Percentiles rank a stretch among this genome's conserved stretches.
Evolutionary conservation across 2,329 filamentous ascomycete species (phyloP).

Genomic region (Curvularia lunata): DNA sequence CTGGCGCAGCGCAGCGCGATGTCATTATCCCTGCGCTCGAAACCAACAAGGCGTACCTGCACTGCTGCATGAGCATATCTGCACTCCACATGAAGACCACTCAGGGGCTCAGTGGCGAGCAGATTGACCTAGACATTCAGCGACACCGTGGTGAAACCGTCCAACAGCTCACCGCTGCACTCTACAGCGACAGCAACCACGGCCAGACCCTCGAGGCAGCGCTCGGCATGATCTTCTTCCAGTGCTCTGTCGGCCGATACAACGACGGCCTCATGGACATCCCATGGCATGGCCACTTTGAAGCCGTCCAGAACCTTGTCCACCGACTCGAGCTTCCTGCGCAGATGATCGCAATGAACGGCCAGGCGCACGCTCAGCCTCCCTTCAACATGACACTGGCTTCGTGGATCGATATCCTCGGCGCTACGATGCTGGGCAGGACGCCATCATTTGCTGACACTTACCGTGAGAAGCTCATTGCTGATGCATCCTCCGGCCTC

Average conservation of each 20-base stretch:
- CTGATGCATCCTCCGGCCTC: constrained; percentile 70
- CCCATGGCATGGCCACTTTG: constrained; percentile 96
- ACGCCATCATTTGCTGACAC: constrained; percentile 89
- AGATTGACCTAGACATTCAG: constrained; percentile 89
- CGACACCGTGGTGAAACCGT: constrained; percentile 89
- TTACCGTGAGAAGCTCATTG: constrained; percentile 92
- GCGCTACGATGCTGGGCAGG: constrained; percentile 86
- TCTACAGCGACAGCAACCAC: constrained; percentile 81
- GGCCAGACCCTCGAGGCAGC: constrained; percentile 90
- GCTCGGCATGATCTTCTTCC: constrained; percentile 94
- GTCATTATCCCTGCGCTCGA: constrained; percentile 87
- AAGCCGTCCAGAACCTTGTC: constrained; percentile 84
- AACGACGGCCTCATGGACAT: constrained; percentile 89
- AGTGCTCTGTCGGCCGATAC: constrained; percentile 85
- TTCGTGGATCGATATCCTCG: constrained; percentile 96
- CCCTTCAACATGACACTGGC: constrained; percentile 96
- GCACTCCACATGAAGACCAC: constrained; percentile 90
- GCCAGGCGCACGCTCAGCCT: constrained; percentile 66
- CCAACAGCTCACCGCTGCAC: constrained; percentile 79
- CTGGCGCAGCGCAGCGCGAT: constrained; percentile 78
- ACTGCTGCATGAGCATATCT: constrained; percentile 93
- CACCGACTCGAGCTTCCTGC: constrained; percentile 81
- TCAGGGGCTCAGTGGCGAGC: constrained; percentile 68
- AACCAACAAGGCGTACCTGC: constrained; percentile 89
- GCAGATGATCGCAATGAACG: constrained; percentile 64